Evolutionary conservation across 2,329 filamentous ascomycete species (phyloP), one percentile per base, ranked within the genome.

Genomic region (Claviceps cyperi): DNA sequence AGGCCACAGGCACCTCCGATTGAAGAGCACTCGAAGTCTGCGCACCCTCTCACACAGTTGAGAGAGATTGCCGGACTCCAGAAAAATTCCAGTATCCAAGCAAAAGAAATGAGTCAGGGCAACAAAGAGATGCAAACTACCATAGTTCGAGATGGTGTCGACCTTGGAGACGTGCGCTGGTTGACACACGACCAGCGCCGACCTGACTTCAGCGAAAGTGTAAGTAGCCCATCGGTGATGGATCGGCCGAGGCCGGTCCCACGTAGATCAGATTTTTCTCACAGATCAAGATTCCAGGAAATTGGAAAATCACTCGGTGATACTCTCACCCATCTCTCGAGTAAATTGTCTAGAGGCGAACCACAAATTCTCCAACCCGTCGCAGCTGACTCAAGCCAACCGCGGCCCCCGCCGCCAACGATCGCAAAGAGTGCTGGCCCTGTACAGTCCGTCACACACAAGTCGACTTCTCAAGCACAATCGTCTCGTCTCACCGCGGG

Each of bases 171-270:
- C 50, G 74, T 76, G 0, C 62, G 58, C 28, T 17, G 13, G 11
- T 37, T 5, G 32, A 15, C 15, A 28, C 7, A 11, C 11, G 35
- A 17, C 7, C 35, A 38, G 35, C 45, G 7, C 15, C 67, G 3
- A 43, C 38, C 47, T 39, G 38, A n/a, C 32, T 36, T 19, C 21
- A 24, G 24, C 9, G 28, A 51, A 24, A 40, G 52, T 14, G 47
- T 45, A 13, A 43, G 50, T 28, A 47, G 47, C 24, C 57, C 61
- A 2, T 75, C 74, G 0, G 64, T 80, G 19, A 66, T 80, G 5
- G 65, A 80, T 58, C 70, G 77, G 5, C 76, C 76, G 2, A 68
- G 77, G 35, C 77, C 77, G 2, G 75, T 80, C 49, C 74, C 76
- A 5, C 68, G 77, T 48, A 72, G 70, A 37, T 60, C 62, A 37